phyloP scores from a whole-genome alignment of 345 rosid species.

The Syzygium grande region DNA sequence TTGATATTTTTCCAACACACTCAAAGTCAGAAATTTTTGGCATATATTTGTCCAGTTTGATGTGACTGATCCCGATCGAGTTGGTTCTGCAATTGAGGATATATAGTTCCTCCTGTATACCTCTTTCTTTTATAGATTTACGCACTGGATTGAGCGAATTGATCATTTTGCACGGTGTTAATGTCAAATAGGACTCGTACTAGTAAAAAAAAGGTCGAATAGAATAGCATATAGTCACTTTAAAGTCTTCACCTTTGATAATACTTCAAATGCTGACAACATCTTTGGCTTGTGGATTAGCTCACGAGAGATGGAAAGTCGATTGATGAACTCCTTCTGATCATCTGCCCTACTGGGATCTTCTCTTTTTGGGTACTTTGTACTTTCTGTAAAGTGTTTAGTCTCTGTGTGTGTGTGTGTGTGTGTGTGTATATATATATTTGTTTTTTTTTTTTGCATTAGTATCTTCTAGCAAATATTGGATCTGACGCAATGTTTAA shows the following conservation, averaged over 20 bases:
- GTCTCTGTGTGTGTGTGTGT: no score
- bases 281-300: neutral
- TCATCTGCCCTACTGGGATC: neutral
- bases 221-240: neutral
- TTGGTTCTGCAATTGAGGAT: neutral
- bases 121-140: neutral
- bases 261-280: no score
- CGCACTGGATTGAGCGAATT: neutral
- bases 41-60: neutral
- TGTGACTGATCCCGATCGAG: neutral
- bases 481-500: no score
- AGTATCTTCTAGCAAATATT: no score
- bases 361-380: neutral
- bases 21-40: neutral
- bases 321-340: neutral
- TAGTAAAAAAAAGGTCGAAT: neutral
- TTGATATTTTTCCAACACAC: no score
- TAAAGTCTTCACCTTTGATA: neutral
- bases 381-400: neutral
- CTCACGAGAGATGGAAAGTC: neutral
- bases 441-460: no score
- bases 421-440: no score
- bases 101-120: neutral
- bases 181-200: neutral
- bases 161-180: neutral